Percentiles rank a stretch among this genome's conserved stretches.
Evolutionary conservation across 2,329 filamentous ascomycete genomes (phyloP).

Genomic region (Coniosporium tulheliwenetii): DNA sequence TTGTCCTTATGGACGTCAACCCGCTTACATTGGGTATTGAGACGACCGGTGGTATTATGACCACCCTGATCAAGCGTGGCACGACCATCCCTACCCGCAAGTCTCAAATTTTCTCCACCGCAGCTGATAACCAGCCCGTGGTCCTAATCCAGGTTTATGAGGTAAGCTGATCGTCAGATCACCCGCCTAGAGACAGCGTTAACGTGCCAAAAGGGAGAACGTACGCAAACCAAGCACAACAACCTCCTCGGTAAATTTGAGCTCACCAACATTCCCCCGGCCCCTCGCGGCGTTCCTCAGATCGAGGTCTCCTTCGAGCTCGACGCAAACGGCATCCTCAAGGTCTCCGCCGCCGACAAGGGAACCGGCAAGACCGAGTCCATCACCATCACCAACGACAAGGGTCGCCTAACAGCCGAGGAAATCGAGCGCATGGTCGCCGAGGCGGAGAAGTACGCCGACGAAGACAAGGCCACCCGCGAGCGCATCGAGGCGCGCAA

Average conservation of each 20-base stretch:
- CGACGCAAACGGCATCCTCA: constrained; percentile 95
- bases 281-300: constrained; percentile 90
- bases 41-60: constrained; percentile 96
- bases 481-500: constrained; percentile 96
- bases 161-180: too few relatives aligned
- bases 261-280: constrained; percentile 86
- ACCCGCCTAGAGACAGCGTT: too few relatives aligned
- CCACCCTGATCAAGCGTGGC: constrained; percentile 88
- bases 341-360: constrained; percentile 93
- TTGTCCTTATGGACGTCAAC: constrained; percentile 97
- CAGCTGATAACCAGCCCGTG: constrained; percentile 89
- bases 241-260: constrained; percentile 98
- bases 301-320: constrained; percentile 98
- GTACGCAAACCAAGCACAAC: constrained; percentile 90
- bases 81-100: constrained; percentile 91
- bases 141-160: constrained; percentile 93
- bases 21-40: constrained; percentile 92
- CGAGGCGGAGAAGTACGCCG: constrained; percentile 96
- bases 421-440: constrained; percentile 99
- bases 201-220: constrained; percentile 45
- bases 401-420: constrained; percentile 88
- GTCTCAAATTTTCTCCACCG: constrained; percentile 95
- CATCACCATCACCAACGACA: constrained; percentile 99
- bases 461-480: constrained; percentile 96
- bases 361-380: constrained; percentile 94